Percentiles rank a stretch among this genome's conserved stretches.
These are phyloP conservation scores for Anacardium occidentale DNA, from an alignment of 345 rosid genomes.

Conservation along the genomic window DNA sequence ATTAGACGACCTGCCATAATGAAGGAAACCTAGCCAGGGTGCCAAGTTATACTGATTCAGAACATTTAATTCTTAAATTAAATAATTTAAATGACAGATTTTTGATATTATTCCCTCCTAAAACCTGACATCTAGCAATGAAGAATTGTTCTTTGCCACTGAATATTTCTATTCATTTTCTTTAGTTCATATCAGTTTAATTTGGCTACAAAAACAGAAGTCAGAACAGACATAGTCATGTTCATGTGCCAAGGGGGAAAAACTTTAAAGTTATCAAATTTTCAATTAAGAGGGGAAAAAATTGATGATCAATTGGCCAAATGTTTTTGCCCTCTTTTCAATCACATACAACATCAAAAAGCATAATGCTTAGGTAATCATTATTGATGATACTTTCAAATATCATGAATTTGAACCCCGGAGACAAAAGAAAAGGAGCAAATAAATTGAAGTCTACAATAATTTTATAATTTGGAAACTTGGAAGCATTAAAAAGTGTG, in stretches of 20 bases:
- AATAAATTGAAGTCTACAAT: neutral
- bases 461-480: neutral
- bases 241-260: neutral
- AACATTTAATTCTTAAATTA: too few species aligned
- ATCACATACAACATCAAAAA: neutral
- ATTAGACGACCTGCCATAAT: neutral
- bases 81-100: neutral
- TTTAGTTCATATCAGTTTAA: neutral
- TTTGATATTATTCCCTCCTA: neutral
- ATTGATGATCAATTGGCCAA: neutral
- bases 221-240: neutral
- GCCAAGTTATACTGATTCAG: neutral
- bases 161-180: neutral
- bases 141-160: neutral
- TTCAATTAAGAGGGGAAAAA: neutral
- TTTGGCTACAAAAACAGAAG: neutral
- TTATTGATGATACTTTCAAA: neutral
- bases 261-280: neutral
- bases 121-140: neutral
- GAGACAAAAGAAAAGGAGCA: neutral
- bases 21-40: neutral
- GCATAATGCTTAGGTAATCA: neutral
- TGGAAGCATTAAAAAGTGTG: conserved; percentile 1
- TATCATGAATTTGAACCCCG: neutral
- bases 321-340: neutral